phyloP scores from a whole-genome alignment of 768 basidiomycete species.

The Boletus bicolor region DNA sequence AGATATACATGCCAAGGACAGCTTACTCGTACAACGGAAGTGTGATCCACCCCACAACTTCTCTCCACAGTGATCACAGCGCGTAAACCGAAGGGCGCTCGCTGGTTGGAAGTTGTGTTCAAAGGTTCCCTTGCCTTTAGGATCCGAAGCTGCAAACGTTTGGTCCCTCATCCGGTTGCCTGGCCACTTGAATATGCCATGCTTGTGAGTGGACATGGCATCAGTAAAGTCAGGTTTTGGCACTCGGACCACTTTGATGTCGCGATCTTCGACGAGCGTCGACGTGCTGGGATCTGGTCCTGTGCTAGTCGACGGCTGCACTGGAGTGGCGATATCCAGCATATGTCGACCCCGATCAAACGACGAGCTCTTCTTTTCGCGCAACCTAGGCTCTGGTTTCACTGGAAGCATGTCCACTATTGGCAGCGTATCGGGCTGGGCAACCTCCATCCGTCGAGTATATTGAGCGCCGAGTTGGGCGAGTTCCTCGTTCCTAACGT shows the following conservation, averaged over 20 bases:
- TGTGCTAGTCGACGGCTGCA: constrained; percentile 17
- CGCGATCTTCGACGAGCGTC: constrained; percentile 28
- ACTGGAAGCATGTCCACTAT: constrained; percentile 3
- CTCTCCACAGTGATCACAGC: constrained; percentile 94
- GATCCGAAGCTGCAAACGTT: constrained; percentile 32
- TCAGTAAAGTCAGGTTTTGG: constrained; percentile 38
- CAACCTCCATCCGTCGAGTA: constrained; percentile 66
- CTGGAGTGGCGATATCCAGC: constrained; percentile 3
- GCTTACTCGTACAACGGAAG: constrained; percentile 81
- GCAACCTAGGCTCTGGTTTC: constrained; percentile 12
- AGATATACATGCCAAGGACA: neutral
- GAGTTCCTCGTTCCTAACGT: constrained; percentile 89
- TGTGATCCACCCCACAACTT: constrained; percentile 99
- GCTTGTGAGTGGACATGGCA: constrained; percentile 47
- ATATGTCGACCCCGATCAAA: constrained; percentile 25
- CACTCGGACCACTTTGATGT: constrained; percentile 25
- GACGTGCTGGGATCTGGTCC: constrained; percentile 18
- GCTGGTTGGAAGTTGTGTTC: constrained; percentile 90
- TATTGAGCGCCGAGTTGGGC: constrained; percentile 85
- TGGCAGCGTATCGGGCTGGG: constrained; percentile 17
- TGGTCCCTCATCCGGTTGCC: constrained; percentile 52
- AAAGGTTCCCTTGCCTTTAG: constrained; percentile 39
- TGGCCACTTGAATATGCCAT: constrained; percentile 72
- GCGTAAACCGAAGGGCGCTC: constrained; percentile 81
- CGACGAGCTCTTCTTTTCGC: constrained; percentile 28